Evolutionary conservation across 495 filamentous ascomycete genomes (phyloP).

Genomic region (Penicillium verhagenii): DNA sequence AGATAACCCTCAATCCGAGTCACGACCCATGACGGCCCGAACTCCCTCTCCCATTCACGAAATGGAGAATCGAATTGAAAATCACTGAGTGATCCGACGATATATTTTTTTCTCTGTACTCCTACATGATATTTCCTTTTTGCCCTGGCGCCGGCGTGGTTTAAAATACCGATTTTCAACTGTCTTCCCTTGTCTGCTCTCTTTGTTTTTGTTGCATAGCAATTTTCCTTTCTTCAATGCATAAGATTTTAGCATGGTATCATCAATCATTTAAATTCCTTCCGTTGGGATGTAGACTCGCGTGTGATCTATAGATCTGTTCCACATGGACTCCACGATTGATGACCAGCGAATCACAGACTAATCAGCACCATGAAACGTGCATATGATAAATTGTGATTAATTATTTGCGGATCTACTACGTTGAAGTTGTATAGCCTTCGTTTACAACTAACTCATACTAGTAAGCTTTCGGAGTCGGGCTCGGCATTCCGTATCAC

Average conservation of each 20-base stretch:
- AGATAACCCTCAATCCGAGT: constrained; percentile 3
- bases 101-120: background rate
- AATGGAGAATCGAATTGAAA: background rate
- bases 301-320: background rate
- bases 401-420: background rate
- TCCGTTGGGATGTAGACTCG: background rate
- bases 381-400: background rate
- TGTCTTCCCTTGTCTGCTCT: background rate
- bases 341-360: too few relatives aligned
- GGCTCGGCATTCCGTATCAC: background rate
- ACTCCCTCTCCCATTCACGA: background rate
- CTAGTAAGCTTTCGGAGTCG: background rate
- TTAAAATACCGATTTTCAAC: background rate
- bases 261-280: background rate
- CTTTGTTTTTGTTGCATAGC: background rate
- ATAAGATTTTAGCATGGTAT: background rate
- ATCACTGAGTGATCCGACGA: background rate
- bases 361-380: too few relatives aligned
- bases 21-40: constrained; percentile 1
- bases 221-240: background rate
- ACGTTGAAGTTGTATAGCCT: too few relatives aligned
- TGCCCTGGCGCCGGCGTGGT: background rate
- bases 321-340: too few relatives aligned
- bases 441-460: too few relatives aligned
- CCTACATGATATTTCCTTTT: background rate